Percentiles rank a stretch among this genome's conserved stretches.
Evolutionary conservation across 2,329 filamentous ascomycete genomes (phyloP).

Genomic region (Cordyceps cicadae): DNA sequence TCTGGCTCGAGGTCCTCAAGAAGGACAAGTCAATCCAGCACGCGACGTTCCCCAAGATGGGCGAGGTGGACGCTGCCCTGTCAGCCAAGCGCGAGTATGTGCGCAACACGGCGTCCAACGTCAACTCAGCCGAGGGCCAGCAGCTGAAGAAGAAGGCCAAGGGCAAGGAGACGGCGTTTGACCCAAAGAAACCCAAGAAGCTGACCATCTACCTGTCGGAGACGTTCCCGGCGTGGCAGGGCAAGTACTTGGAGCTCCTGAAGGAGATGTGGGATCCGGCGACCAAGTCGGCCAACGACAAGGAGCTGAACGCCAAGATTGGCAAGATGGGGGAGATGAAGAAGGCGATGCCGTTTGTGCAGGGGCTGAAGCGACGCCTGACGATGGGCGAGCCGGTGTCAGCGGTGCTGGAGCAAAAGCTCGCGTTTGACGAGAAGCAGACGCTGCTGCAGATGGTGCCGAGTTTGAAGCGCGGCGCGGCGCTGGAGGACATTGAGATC

Average conservation of each 20-base stretch:
- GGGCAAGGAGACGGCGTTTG: constrained; percentile 77
- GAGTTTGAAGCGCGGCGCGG: constrained; percentile 66
- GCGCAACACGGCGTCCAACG: constrained; percentile 63
- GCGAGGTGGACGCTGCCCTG: constrained; percentile 53
- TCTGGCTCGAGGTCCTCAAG: constrained; percentile 86
- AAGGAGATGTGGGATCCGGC: constrained; percentile 58
- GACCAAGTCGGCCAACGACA: constrained; percentile 63
- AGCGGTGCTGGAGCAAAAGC: constrained; percentile 70
- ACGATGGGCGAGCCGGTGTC: constrained; percentile 58
- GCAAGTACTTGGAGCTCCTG: constrained; percentile 77
- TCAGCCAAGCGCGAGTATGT: constrained; percentile 78
- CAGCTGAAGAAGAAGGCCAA: constrained; percentile 87
- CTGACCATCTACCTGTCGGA: constrained; percentile 77
- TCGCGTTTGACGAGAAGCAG: constrained; percentile 76
- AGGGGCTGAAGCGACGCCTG: constrained; percentile 75
- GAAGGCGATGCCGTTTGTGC: constrained; percentile 96
- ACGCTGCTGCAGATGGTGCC: constrained; percentile 71
- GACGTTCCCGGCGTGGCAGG: constrained; percentile 83
- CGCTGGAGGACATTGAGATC: constrained; percentile 63
- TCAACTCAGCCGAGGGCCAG: constrained; percentile 69
- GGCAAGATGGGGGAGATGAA: constrained; percentile 85
- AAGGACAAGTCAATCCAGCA: constrained; percentile 70
- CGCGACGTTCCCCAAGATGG: constrained; percentile 63
- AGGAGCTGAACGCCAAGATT: constrained; percentile 68
- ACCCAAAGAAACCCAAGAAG: constrained; percentile 87